These are phyloP conservation scores for Tetrapisispora iriomotensis DNA, from an alignment of 805 yeast species.

Conservation along the genomic window DNA sequence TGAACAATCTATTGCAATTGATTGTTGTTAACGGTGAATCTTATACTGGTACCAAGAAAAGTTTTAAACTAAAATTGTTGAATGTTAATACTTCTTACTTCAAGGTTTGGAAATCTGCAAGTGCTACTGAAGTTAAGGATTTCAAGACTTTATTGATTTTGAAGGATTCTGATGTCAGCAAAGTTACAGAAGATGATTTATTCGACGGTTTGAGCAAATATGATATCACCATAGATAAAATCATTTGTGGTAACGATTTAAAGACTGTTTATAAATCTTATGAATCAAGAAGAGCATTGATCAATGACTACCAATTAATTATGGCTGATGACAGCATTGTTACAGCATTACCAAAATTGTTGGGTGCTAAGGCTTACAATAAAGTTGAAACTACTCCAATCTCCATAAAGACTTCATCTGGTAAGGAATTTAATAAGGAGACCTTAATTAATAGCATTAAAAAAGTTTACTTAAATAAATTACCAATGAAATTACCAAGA, in stretches of 20 bases:
- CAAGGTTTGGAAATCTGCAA: conserved; percentile 22
- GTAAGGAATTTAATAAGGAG: conserved; percentile 32
- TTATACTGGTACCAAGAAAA: conserved; percentile 42
- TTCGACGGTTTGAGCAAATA: conserved; percentile 50
- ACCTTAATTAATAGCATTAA: conserved; percentile 51
- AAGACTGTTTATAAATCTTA: conserved; percentile 81
- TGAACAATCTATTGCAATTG: conserved; percentile 40
- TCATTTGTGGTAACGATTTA: conserved; percentile 63
- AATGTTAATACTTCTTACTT: conserved; percentile 30
- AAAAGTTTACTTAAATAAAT: conserved; percentile 43
- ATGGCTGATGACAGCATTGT: conserved; percentile 77
- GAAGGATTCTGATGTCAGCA: conserved; percentile 32
- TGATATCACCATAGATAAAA: conserved; percentile 31
- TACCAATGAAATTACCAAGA: conserved; percentile 60
- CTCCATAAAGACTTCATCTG: conserved; percentile 41
- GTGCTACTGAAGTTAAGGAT: conserved; percentile 26
- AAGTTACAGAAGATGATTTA: conserved; percentile 41
- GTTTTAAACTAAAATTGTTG: conserved; percentile 47
- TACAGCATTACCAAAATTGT: conserved; percentile 67
- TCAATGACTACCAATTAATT: conserved; percentile 61
- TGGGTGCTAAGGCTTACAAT: conserved; percentile 82
- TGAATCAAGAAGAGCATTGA: conserved; percentile 75
- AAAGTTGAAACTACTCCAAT: conserved; percentile 55
- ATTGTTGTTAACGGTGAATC: conserved; percentile 58
- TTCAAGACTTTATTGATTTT: conserved; percentile 32